Conservation (phyloP, 2,329 filamentous ascomycete genomes). For the Plenodomus biglobosus region DNA sequence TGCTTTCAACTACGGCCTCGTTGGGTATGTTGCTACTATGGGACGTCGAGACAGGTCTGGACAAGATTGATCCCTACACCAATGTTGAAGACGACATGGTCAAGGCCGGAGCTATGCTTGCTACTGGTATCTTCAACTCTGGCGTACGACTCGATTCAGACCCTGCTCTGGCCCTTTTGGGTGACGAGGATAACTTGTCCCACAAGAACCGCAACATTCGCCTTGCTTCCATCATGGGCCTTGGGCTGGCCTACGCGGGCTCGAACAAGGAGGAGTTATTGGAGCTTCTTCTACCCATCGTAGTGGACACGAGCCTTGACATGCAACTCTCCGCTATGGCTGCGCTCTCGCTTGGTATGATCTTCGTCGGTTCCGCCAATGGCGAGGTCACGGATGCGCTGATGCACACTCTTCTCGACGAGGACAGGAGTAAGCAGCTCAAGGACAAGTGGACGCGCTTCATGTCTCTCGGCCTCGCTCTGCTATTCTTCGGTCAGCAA, state of each 20-base stretch:
- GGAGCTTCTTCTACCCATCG: slow-evolving; percentile 81
- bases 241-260: slow-evolving; percentile 91
- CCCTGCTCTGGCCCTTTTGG: slow-evolving; percentile 82
- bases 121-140: slow-evolving; percentile 93
- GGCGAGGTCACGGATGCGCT: slow-evolving; percentile 90
- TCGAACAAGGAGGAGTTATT: slow-evolving; percentile 90
- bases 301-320: slow-evolving; percentile 77
- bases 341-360: slow-evolving; percentile 82
- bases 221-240: slow-evolving; percentile 89
- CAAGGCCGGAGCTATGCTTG: slow-evolving; percentile 86
- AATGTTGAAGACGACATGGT: slow-evolving; percentile 82
- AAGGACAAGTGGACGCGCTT: slow-evolving; percentile 99
- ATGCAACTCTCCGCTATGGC: slow-evolving; percentile 98
- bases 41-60: slow-evolving; percentile 89
- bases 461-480: slow-evolving; percentile 87
- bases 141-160: slow-evolving; percentile 88
- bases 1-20: slow-evolving; percentile 94
- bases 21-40: slow-evolving; percentile 88
- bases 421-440: slow-evolving; percentile 84
- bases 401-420: slow-evolving; percentile 88
- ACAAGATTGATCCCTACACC: slow-evolving; percentile 93
- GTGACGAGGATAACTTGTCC: slow-evolving; percentile 76
- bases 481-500: slow-evolving; percentile 94
- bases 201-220: slow-evolving; percentile 76
- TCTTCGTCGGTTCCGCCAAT: slow-evolving; percentile 91